Base-by-base conservation (phyloP, 352 stramenopile genomes). In the Globisporangium carolinianum region DNA sequence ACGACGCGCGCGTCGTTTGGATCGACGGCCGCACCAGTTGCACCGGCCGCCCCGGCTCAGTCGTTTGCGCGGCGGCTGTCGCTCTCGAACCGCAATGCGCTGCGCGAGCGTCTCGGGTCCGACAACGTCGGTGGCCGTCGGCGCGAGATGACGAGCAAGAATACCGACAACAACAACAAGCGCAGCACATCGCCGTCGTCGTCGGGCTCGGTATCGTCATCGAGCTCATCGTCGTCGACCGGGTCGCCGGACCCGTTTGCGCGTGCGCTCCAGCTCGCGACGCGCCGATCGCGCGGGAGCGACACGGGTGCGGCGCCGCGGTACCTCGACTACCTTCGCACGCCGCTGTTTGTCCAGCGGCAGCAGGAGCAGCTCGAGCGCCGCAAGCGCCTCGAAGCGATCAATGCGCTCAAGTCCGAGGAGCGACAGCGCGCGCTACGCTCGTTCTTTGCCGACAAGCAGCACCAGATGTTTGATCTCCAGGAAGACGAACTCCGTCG, bases 261-360 rank as follows among this genome's bases (percentile, higher is more conserved):
- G 12, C 49, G 63, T 4, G 56, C 64, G 18, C 56, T 72, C 1
- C 45, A 53, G 37, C 53, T 51, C 6, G 54, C 64, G 5, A 36
- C 50, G 5, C 63, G 68, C 52, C 73, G 75, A n/a, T 76, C 74
- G 32, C 79, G 79, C 18, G 18, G 18, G 36, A 60, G 77, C 11
- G 69, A 76, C 49, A 24, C 18, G 18, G 76, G 65, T 36, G 73
- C 79, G 0, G 56, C 72, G 10, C 78, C 81, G 10, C 75, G 81
- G 12, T 91, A 91, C 55, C 55, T 91, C 68, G 60, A 85, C 32
- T 91, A 89, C 63, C 59, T 74, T 53, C 79, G 79, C 9, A 65
- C 61, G 0, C 62, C 68, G 1, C 70, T 65, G 5, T 91, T 80
- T 54, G 60, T 62, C 36, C 66, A 73, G 35, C 73, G 79, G 56